phyloP scores from a whole-genome alignment of 1,139 yeast species.

The Pichia sp. region DNA sequence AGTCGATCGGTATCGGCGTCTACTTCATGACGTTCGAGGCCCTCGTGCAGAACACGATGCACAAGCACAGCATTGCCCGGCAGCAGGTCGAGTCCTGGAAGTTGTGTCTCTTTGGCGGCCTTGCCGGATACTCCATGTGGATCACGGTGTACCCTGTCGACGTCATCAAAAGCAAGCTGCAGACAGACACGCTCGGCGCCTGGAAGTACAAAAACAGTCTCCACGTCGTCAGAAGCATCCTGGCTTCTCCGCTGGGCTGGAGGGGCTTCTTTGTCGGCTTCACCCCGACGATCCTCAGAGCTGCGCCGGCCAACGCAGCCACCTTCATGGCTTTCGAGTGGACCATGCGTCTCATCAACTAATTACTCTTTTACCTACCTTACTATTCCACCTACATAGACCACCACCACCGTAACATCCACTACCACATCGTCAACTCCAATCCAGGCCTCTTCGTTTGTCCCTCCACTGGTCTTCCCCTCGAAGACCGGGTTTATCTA shows the following conservation, averaged over 20 bases:
- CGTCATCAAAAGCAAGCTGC: constrained; percentile 79
- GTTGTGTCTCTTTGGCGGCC: constrained; percentile 75
- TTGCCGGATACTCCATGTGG: constrained; percentile 88
- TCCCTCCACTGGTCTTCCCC: too few species aligned
- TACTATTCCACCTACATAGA: too few species aligned
- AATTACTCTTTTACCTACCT: background rate
- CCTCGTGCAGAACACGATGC: constrained; percentile 61
- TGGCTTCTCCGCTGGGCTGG: constrained; percentile 49
- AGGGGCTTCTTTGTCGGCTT: constrained; percentile 85
- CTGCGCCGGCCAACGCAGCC: constrained; percentile 96
- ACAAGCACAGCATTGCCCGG: constrained; percentile 43
- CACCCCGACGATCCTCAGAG: constrained; percentile 84
- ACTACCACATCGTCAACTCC: too few species aligned
- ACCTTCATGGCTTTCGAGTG: constrained; percentile 89
- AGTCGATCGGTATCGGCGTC: constrained; percentile 81
- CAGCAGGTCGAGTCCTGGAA: constrained; percentile 79
- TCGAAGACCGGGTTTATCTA: too few species aligned
- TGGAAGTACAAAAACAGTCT: constrained; percentile 49
- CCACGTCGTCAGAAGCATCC: constrained; percentile 53
- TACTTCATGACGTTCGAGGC: constrained; percentile 90
- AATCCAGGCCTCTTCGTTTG: too few species aligned
- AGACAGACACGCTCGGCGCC: constrained; percentile 62
- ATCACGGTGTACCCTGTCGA: constrained; percentile 76
- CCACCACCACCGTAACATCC: too few species aligned
- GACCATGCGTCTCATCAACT: constrained; percentile 45